Conservation (phyloP, 129 eudicot species). For the Centaurea solstitialis region DNA sequence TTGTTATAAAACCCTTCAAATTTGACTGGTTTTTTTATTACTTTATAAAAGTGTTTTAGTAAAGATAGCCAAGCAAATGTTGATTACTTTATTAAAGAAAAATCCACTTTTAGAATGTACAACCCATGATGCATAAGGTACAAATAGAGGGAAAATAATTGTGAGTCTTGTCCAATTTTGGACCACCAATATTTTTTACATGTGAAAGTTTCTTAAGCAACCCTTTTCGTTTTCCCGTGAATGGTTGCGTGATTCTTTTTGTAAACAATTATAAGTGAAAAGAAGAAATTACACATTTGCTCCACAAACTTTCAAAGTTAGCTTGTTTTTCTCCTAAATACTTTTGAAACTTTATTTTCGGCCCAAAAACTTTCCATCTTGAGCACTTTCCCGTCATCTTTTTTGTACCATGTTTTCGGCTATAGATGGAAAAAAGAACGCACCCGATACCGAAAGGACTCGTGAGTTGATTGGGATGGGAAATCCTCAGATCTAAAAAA, state of each 20-base stretch:
- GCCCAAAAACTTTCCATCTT: background rate
- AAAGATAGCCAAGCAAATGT: background rate
- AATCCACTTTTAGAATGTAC: background rate
- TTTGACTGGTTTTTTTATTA: background rate
- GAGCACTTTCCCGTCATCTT: background rate
- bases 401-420: background rate
- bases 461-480: too few species aligned
- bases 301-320: conserved; percentile 1
- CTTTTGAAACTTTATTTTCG: background rate
- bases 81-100: background rate
- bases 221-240: conserved; percentile 16
- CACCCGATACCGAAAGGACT: background rate
- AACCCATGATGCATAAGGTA: background rate
- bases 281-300: background rate
- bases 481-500: too few species aligned
- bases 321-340: background rate
- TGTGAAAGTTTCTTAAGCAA: conserved; percentile 17
- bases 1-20: background rate
- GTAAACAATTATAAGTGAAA: background rate
- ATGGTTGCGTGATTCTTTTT: conserved; percentile 42
- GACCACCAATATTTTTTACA: conserved; percentile 11
- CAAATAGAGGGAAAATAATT: background rate
- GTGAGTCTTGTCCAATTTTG: conserved; percentile 5
- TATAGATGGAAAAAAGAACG: too few species aligned
- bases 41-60: background rate